phyloP scores from a whole-genome alignment of 495 filamentous ascomycete genomes.

The Podospora didyma region DNA sequence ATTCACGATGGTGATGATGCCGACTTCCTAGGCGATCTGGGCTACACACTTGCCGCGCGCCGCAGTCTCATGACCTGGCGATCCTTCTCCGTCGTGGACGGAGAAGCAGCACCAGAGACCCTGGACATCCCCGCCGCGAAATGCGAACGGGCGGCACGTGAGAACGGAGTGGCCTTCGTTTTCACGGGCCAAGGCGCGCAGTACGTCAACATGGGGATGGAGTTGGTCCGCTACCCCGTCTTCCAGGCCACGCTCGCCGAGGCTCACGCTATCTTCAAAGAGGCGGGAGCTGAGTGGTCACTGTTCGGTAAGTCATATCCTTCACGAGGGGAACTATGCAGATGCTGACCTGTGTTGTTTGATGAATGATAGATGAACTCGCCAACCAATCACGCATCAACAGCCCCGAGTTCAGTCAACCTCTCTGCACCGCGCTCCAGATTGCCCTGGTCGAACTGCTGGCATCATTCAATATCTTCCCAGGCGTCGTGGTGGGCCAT shows the following conservation, averaged over 20 bases:
- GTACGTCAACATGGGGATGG: constrained; percentile 44
- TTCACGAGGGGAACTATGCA: neutral
- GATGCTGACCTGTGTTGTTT: neutral
- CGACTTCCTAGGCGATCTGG: constrained; percentile 15
- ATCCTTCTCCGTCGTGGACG: constrained; percentile 20
- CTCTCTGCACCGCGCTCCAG: constrained; percentile 44
- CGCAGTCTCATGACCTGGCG: constrained; percentile 27
- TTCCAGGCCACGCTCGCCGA: constrained; percentile 21
- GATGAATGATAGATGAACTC: neutral
- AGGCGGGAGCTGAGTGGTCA: constrained; percentile 28
- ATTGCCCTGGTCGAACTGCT: constrained; percentile 49
- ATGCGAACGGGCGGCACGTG: no score
- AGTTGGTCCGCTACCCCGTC: constrained; percentile 30
- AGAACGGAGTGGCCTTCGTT: constrained; percentile 25
- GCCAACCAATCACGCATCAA: constrained; percentile 28
- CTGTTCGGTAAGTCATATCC: constrained; percentile 25
- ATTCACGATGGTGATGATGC: neutral
- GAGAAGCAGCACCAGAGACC: neutral
- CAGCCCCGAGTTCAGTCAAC: constrained; percentile 34
- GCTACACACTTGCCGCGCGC: constrained; percentile 29
- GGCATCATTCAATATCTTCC: constrained; percentile 39
- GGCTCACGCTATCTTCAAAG: constrained; percentile 18
- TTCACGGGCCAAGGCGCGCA: constrained; percentile 40
- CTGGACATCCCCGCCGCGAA: no score
- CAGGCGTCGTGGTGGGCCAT: constrained; percentile 50